phyloP scores from a whole-genome alignment of 768 basidiomycete genomes.

The Leccinellum luteum region DNA sequence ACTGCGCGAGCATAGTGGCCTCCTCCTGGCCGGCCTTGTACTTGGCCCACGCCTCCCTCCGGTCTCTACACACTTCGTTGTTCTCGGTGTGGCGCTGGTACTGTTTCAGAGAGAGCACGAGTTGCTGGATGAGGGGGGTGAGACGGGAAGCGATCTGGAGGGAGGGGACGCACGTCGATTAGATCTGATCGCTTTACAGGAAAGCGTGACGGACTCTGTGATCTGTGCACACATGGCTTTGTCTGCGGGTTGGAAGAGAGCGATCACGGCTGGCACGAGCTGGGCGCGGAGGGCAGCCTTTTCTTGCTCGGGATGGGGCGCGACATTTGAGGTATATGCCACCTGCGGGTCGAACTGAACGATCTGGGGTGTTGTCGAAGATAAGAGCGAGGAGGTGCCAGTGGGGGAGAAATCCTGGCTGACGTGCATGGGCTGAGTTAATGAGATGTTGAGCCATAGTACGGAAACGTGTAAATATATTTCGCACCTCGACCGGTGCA shows the following conservation, averaged over 20 bases:
- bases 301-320: slow-evolving; percentile 67
- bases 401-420: slow-evolving; percentile 69
- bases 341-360: slow-evolving; percentile 74
- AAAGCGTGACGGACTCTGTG: slow-evolving; percentile 94
- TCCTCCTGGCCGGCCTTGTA: slow-evolving; percentile 94
- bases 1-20: slow-evolving; percentile 76
- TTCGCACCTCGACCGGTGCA: too few relatives aligned
- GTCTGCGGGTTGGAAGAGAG: slow-evolving; percentile 69
- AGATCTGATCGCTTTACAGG: slow-evolving; percentile 84
- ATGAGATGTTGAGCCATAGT: too few relatives aligned
- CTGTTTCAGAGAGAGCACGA: slow-evolving; percentile 79
- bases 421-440: slow-evolving; percentile 18
- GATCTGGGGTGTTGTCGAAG: slow-evolving; percentile 58
- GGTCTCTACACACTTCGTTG: slow-evolving; percentile 70
- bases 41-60: slow-evolving; percentile 86
- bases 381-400: slow-evolving; percentile 71
- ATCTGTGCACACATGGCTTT: slow-evolving; percentile 79
- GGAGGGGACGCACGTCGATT: slow-evolving; percentile 68
- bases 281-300: slow-evolving; percentile 68
- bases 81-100: slow-evolving; percentile 53
- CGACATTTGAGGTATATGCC: slow-evolving; percentile 88
- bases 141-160: slow-evolving; percentile 8
- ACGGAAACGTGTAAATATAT: too few relatives aligned
- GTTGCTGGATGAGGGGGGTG: slow-evolving; percentile 57
- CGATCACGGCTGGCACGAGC: slow-evolving; percentile 90